These are phyloP conservation scores for Annulohypoxylon maeteangense DNA, from an alignment of 495 filamentous ascomycete species.

Conservation along the genomic window DNA sequence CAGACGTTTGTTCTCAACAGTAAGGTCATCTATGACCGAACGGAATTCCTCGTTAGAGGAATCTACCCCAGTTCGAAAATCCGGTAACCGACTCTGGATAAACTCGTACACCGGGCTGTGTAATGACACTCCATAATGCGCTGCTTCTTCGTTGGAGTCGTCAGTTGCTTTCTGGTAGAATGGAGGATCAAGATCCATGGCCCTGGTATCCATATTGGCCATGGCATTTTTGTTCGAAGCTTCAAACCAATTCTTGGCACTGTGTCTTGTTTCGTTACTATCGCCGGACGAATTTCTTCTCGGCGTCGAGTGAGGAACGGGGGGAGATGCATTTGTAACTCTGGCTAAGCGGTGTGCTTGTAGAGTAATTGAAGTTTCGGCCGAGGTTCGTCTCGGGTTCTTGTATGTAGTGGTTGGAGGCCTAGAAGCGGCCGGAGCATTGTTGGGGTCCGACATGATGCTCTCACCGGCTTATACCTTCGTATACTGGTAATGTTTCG, in stretches of 20 bases:
- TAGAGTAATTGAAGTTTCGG: conserved; percentile 55
- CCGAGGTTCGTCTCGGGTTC: conserved; percentile 51
- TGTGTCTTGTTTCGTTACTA: conserved; percentile 53
- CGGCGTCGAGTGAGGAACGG: conserved; percentile 18
- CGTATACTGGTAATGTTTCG: conserved; percentile 32
- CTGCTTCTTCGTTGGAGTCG: conserved; percentile 54
- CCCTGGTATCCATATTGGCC: conserved; percentile 42
- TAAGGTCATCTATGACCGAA: conserved; percentile 75
- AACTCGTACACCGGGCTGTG: conserved; percentile 36
- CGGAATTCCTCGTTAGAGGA: conserved; percentile 23
- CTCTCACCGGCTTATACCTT: conserved; percentile 33
- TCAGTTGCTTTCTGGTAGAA: conserved; percentile 62
- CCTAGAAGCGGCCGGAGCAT: conserved; percentile 41
- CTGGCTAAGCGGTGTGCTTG: conserved; percentile 54
- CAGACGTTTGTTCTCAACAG: conserved; percentile 75
- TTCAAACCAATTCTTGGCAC: conserved; percentile 61
- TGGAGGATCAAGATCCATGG: conserved; percentile 65
- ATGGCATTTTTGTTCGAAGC: conserved; percentile 56
- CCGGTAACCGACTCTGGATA: conserved; percentile 7
- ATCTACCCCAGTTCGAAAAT: neutral
- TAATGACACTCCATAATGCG: conserved; percentile 23
- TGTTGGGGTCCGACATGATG: conserved; percentile 42
- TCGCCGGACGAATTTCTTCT: conserved; percentile 55
- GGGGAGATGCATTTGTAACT: conserved; percentile 48
- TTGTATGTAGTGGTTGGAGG: conserved; percentile 49